These are phyloP conservation scores for Fusarium pseudonygamai DNA, from an alignment of 2,329 filamentous ascomycete genomes.

Conservation along the genomic window DNA sequence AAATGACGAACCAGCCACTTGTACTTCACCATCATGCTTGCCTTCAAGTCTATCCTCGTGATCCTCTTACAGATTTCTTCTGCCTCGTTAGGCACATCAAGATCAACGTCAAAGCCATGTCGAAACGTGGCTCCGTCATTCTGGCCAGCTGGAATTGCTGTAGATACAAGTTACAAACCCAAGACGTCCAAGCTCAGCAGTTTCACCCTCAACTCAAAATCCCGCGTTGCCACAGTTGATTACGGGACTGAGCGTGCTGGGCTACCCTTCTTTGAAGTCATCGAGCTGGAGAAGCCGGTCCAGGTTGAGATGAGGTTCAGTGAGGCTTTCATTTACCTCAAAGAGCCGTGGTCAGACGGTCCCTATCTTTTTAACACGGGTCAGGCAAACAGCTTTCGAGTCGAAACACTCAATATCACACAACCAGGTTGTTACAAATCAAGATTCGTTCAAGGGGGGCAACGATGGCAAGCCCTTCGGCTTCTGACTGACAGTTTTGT, in stretches of 20 bases:
- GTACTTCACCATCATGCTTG: background rate
- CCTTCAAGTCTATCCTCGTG: background rate
- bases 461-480: background rate
- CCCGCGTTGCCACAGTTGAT: background rate
- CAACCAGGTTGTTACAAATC: background rate
- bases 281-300: background rate
- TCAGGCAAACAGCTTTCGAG: background rate
- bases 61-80: background rate
- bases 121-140: background rate
- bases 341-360: constrained; percentile 2
- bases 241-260: constrained; percentile 4
- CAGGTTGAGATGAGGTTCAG: constrained; percentile 1
- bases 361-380: constrained; percentile 3
- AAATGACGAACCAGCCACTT: background rate
- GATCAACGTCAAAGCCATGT: background rate
- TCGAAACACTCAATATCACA: constrained; percentile 9
- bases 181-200: background rate
- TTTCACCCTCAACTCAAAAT: background rate
- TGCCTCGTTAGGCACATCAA: background rate
- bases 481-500: background rate
- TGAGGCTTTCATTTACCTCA: background rate
- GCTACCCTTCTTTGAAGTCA: background rate
- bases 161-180: constrained; percentile 12
- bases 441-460: constrained; percentile 3
- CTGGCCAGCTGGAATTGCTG: background rate